These are phyloP conservation scores for Aspergillus cristatus DNA, from an alignment of 495 filamentous ascomycete species.

Conservation along the genomic window DNA sequence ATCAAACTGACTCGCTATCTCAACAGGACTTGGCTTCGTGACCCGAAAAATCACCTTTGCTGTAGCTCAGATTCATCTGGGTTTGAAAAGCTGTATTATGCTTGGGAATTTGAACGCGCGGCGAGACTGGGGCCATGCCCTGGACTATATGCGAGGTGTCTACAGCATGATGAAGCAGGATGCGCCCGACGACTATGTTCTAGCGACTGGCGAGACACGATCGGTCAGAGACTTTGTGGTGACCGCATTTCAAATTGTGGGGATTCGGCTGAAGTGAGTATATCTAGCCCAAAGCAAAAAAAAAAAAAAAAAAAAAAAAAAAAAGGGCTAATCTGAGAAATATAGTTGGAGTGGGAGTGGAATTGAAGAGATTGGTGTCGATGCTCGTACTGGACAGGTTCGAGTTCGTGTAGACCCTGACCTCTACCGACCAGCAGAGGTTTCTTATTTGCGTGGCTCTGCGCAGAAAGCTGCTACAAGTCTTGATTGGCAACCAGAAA, in stretches of 20 bases:
- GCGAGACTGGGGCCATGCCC: conserved; percentile 1
- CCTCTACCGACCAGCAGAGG: neutral
- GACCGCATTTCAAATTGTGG: neutral
- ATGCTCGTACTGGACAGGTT: neutral
- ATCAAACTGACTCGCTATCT: neutral
- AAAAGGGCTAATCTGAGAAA: neutral
- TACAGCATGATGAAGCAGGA: neutral
- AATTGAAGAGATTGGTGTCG: neutral
- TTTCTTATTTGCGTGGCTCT: neutral
- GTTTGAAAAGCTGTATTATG: neutral
- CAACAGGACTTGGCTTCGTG: neutral
- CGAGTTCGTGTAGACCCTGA: neutral
- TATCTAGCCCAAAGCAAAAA: neutral
- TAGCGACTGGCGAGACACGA: neutral
- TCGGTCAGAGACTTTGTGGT: neutral
- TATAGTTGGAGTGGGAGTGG: neutral
- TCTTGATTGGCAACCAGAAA: neutral
- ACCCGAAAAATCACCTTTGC: neutral
- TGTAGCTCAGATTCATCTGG: neutral
- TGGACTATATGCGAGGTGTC: neutral
- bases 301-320: too few species aligned
- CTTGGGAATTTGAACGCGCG: neutral
- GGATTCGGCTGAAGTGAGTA: neutral
- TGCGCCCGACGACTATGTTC: neutral
- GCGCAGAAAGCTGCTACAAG: neutral